Evolutionary conservation across 306 rosid genomes (phyloP).

Genomic region (Casuarina equisetifolia): DNA sequence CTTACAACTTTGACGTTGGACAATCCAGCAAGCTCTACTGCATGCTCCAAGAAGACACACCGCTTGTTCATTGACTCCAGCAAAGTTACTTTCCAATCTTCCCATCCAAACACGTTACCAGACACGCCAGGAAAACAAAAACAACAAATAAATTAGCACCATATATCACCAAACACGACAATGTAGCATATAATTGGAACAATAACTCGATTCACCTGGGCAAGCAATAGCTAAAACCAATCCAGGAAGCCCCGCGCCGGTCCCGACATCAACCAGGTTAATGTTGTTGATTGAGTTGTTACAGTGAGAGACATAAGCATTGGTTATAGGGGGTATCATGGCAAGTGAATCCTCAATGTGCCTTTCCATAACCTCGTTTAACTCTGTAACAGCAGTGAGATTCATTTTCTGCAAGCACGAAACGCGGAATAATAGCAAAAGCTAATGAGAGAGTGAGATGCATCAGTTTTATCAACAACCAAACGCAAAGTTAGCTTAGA

Average conservation of each 20-base stretch:
- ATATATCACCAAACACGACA: not conserved
- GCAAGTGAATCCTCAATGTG: constrained; percentile 92
- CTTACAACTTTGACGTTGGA: constrained; percentile 72
- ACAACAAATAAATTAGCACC: not conserved
- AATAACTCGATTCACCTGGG: constrained; percentile 53
- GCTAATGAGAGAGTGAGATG: not conserved
- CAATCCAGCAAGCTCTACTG: constrained; percentile 53
- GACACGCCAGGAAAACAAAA: not conserved
- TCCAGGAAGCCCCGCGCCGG: constrained; percentile 93
- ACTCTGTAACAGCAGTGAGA: constrained; percentile 74
- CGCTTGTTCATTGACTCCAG: constrained; percentile 87
- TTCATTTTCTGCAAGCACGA: constrained; percentile 65
- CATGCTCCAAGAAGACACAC: constrained; percentile 85
- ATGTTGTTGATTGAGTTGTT: constrained; percentile 30
- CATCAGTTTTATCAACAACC: constrained; percentile 16
- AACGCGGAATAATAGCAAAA: not conserved
- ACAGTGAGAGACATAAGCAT: constrained; percentile 44
- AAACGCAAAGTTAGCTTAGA: not conserved
- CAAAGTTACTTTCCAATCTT: constrained; percentile 81
- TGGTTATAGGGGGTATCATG: constrained; percentile 58
- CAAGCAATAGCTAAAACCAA: constrained; percentile 81
- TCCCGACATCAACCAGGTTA: constrained; percentile 78
- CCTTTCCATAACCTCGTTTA: constrained; percentile 75
- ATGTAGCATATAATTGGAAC: not conserved
- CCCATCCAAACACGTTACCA: constrained; percentile 27